phyloP scores from a whole-genome alignment of 2,329 filamentous ascomycete genomes.

The Apiospora malaysiana region DNA sequence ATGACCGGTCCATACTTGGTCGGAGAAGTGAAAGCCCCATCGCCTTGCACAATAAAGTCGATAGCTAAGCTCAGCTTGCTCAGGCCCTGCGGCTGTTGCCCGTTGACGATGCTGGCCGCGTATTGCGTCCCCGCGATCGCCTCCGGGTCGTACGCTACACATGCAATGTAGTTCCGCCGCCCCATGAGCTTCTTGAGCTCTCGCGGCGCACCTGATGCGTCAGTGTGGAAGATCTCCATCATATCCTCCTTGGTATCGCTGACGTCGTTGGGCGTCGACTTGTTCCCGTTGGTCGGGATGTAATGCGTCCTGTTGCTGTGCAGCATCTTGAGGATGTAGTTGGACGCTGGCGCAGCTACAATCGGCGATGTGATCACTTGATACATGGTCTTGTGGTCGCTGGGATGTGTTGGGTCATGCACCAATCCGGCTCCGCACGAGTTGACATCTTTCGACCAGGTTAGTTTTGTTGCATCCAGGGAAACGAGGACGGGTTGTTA shows the following conservation, averaged over 20 bases:
- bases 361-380: conserved; percentile 94
- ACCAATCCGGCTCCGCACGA: conserved; percentile 90
- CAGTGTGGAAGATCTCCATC: conserved; percentile 99
- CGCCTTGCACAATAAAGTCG: conserved; percentile 96
- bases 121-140: conserved; percentile 54
- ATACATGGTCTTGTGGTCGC: conserved; percentile 99
- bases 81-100: conserved; percentile 52
- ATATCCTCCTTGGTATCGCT: conserved; percentile 99
- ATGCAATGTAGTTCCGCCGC: conserved; percentile 87
- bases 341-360: conserved; percentile 84
- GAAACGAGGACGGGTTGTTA: background rate
- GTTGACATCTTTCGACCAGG: conserved; percentile 69
- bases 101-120: conserved; percentile 35
- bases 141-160: conserved; percentile 94
- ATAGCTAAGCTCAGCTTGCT: conserved; percentile 84
- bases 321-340: conserved; percentile 91
- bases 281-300: conserved; percentile 84
- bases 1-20: conserved; percentile 98
- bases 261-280: conserved; percentile 68
- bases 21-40: conserved; percentile 78
- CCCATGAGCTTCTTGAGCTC: conserved; percentile 95
- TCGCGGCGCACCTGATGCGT: conserved; percentile 81
- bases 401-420: conserved; percentile 89
- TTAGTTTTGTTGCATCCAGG: conserved; percentile 27
- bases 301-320: conserved; percentile 94